Evolutionary conservation across 352 stramenopile species (phyloP).

Genomic region (Elongisporangium anandrum): DNA sequence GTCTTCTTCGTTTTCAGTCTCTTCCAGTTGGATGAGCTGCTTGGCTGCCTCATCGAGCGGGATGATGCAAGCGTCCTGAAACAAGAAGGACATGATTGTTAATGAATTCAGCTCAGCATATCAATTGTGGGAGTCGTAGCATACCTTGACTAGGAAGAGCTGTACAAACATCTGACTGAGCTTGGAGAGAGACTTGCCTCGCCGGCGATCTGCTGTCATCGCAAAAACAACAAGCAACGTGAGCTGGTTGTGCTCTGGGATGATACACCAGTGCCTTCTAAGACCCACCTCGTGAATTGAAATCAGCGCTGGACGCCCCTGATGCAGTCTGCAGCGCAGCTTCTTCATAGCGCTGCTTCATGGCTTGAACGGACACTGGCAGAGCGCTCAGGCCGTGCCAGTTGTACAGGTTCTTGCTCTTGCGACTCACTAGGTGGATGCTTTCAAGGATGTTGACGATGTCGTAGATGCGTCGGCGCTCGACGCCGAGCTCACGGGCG

Average conservation of each 20-base stretch:
- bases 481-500: constrained; percentile 76
- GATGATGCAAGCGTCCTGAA: constrained; percentile 87
- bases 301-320: constrained; percentile 33
- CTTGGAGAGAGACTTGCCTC: constrained; percentile 87
- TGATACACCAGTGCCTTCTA: no score
- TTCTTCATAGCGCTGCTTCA: constrained; percentile 62
- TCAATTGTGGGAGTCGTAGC: constrained; percentile 5
- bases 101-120: not conserved
- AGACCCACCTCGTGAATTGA: constrained; percentile 55
- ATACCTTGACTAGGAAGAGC: constrained; percentile 89
- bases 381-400: constrained; percentile 78
- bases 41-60: constrained; percentile 92
- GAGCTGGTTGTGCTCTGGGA: not conserved
- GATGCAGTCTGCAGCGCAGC: constrained; percentile 8
- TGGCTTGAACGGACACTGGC: constrained; percentile 55
- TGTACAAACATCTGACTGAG: constrained; percentile 95
- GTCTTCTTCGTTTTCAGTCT: constrained; percentile 70
- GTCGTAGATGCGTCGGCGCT: constrained; percentile 95
- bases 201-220: constrained; percentile 37
- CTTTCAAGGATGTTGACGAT: constrained; percentile 98
- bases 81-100: not conserved
- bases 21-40: constrained; percentile 89
- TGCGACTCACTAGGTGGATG: constrained; percentile 92
- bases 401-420: constrained; percentile 96
- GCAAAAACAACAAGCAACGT: not conserved